A percentile compares a stretch with the other conserved stretches of the same genome.
Evolutionary conservation across 2,329 filamentous ascomycete genomes (phyloP).

Genomic region (Monosporascus sp.): DNA sequence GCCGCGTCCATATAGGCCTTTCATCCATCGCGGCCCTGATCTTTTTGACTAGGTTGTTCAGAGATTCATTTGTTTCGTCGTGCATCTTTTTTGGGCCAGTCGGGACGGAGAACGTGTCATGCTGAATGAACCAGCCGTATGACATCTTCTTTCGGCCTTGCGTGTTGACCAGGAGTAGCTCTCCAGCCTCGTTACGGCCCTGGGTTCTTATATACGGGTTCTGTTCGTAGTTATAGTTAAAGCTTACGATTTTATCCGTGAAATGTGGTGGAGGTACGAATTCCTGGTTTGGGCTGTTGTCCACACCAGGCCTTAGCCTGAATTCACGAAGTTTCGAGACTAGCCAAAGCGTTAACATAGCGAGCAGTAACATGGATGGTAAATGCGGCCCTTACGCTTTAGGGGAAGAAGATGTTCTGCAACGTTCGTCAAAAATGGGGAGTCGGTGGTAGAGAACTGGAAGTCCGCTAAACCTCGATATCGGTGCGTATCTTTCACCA

Average conservation of each 20-base stretch:
- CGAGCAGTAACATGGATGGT: neutral
- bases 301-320: constrained; percentile 58
- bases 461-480: constrained; percentile 85
- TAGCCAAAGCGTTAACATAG: constrained; percentile 21
- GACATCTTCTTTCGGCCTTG: constrained; percentile 51
- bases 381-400: constrained; percentile 46
- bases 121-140: constrained; percentile 52
- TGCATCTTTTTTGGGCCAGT: constrained; percentile 56
- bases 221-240: constrained; percentile 78
- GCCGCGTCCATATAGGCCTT: constrained; percentile 81
- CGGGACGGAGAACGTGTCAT: constrained; percentile 57
- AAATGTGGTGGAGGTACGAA: constrained; percentile 77
- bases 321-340: constrained; percentile 55
- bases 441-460: constrained; percentile 67
- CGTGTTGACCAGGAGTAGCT: constrained; percentile 49
- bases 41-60: constrained; percentile 59
- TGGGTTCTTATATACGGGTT: constrained; percentile 70
- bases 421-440: constrained; percentile 66
- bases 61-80: constrained; percentile 52
- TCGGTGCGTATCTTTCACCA: constrained; percentile 75
- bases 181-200: constrained; percentile 47
- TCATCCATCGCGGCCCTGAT: constrained; percentile 63
- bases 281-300: constrained; percentile 56
- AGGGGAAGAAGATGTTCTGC: constrained; percentile 66
- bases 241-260: constrained; percentile 67